Percentiles rank a stretch among this genome's conserved stretches.
phyloP scores from a whole-genome alignment of 768 basidiomycete species.

The Cystofilobasidium ferigula region DNA sequence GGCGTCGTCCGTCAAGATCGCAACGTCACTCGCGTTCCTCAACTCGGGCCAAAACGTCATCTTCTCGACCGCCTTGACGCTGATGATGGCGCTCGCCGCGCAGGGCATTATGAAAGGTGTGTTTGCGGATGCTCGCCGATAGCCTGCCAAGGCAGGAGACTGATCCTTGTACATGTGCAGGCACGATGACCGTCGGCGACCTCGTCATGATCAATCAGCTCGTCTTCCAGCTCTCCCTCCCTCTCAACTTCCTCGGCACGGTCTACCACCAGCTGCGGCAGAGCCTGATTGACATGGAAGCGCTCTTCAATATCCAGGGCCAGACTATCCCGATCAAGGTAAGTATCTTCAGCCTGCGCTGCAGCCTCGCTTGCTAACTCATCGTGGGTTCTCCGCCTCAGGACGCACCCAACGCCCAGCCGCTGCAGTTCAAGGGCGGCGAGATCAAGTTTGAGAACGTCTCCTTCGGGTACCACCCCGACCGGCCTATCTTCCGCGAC shows the following conservation, averaged over 20 bases:
- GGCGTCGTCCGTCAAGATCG: conserved; percentile 83
- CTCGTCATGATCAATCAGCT: conserved; percentile 99
- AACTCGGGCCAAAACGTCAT: conserved; percentile 97
- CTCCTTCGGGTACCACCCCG: conserved; percentile 79
- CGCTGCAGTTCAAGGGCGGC: conserved; percentile 63
- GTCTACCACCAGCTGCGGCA: conserved; percentile 96
- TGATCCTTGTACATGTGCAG: conserved; percentile 40
- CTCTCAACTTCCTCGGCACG: conserved; percentile 88
- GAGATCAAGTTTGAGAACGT: conserved; percentile 88
- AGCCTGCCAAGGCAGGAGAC: not conserved
- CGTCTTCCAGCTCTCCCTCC: conserved; percentile 90
- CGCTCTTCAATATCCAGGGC: conserved; percentile 76
- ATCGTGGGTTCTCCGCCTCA: conserved; percentile 32
- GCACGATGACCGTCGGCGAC: conserved; percentile 95
- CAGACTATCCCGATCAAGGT: conserved; percentile 64
- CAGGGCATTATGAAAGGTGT: conserved; percentile 84
- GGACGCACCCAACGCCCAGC: conserved; percentile 59
- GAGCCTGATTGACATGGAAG: conserved; percentile 93
- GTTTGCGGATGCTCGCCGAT: conserved; percentile 23
- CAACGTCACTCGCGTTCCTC: conserved; percentile 80
- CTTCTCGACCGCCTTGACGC: conserved; percentile 82
- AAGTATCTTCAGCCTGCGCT: conserved; percentile 23
- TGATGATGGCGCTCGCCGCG: conserved; percentile 92
- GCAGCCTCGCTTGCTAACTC: not conserved
- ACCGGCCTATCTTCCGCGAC: conserved; percentile 78